phyloP scores from a whole-genome alignment of 192 early-diverging fungal species.

The Coemansia sp. region DNA sequence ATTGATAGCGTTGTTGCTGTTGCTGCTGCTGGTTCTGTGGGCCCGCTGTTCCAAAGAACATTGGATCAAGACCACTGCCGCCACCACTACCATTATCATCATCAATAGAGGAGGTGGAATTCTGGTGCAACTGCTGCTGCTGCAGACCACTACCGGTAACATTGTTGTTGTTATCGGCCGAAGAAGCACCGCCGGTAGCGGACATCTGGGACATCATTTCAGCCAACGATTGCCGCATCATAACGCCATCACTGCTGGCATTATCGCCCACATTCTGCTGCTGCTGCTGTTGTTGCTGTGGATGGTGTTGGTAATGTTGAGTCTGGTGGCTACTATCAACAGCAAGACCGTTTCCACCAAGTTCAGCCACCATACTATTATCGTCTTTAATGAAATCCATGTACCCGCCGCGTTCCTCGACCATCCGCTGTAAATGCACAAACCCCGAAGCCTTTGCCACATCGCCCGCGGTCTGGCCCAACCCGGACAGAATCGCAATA shows the following conservation, averaged over 20 bases:
- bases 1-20: no score
- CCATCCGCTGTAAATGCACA: conserved; percentile 13
- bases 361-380: conserved; percentile 16
- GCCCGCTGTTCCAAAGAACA: no score
- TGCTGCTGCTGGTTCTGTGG: no score
- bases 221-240: conserved; percentile 9
- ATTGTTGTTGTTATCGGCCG: neutral
- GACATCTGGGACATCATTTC: conserved; percentile 5
- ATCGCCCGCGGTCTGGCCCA: conserved; percentile 33
- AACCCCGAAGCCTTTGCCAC: conserved; percentile 26
- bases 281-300: neutral
- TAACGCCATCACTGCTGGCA: neutral
- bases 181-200: neutral
- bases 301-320: no score
- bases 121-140: no score
- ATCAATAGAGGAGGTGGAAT: no score
- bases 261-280: neutral
- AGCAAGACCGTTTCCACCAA: neutral
- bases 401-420: conserved; percentile 49
- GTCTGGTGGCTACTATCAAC: no score
- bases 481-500: conserved; percentile 9
- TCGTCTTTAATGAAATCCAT: conserved; percentile 49
- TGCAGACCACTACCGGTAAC: neutral
- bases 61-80: no score
- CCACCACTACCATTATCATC: neutral